These are phyloP conservation scores for Ogataea wickerhamii DNA, from an alignment of 805 yeast species.

Conservation along the genomic window DNA sequence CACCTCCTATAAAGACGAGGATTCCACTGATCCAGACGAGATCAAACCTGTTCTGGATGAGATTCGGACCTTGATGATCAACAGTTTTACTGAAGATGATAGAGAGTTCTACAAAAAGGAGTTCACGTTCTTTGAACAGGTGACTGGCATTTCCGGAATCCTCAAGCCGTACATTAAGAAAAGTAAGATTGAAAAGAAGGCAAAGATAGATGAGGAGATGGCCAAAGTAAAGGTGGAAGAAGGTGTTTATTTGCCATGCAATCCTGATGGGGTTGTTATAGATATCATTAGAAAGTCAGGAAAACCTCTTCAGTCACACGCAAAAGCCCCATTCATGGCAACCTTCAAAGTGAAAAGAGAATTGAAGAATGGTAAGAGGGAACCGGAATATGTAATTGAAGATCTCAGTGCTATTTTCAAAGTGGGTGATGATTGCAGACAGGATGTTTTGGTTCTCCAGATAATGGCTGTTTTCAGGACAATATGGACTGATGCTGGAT, in stretches of 20 bases:
- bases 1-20: constrained; percentile 87
- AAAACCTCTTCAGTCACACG: constrained; percentile 93
- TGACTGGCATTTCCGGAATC: constrained; percentile 91
- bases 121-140: constrained; percentile 84
- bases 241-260: constrained; percentile 91
- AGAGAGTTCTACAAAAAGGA: constrained; percentile 71
- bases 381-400: constrained; percentile 26
- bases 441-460: constrained; percentile 92
- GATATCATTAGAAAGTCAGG: constrained; percentile 93
- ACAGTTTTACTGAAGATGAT: constrained; percentile 58
- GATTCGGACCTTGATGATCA: constrained; percentile 62
- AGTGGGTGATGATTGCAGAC: constrained; percentile 99
- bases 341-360: constrained; percentile 78
- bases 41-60: constrained; percentile 80
- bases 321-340: constrained; percentile 98
- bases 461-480: constrained; percentile 86
- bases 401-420: constrained; percentile 92
- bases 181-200: constrained; percentile 93
- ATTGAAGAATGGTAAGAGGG: constrained; percentile 42
- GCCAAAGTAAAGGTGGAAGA: constrained; percentile 63
- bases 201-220: constrained; percentile 96
- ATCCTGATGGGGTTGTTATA: constrained; percentile 91
- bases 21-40: constrained; percentile 71
- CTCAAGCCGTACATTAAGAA: constrained; percentile 92
- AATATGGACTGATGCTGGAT: constrained; percentile 83